Evolutionary conservation across 2,329 filamentous ascomycete species (phyloP), one percentile per base, ranked within the genome.

Genomic region (Boeremia lycopersici): DNA sequence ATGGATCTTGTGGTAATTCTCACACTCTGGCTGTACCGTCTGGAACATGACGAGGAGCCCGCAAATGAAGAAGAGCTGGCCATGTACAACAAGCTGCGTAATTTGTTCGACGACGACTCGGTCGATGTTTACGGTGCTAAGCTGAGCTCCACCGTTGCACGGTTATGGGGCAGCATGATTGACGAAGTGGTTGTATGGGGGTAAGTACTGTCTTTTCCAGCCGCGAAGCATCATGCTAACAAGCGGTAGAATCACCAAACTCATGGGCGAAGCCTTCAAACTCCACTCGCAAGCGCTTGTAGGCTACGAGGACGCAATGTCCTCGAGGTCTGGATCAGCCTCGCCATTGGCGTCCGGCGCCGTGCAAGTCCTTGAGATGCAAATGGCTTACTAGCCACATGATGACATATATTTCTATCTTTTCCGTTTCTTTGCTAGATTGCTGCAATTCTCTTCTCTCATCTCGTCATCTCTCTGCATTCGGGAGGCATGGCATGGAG

Each of bases 111-210:
- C 68, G 93, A 96, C 71, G 93, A 98, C 71, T 86, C 90, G 48
- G 89, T 93, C 55, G 90, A 96, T 69, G 82, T 86, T 23, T 91
- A 91, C 74, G 89, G 88, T 61, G 83, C 87, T 47, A 93, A 96
- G 74, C 81, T 99, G 65, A 97, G 93, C 80, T 95, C 93, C n/a
- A 91, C 91, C 47, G 93, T 99, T 38, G 93, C 93, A 60, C 87
- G 91, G 68, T 86, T 98, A 40, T 99, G 95, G 95, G 95, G 93
- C 68, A 93, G 91, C 61, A 97, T 98, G 89, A 87, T 98, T 62
- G 95, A 98, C 73, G 95, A 97, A 78, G 95, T 98, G 60, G 93
- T 98, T 65, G 95, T 99, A 57, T 98, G 95, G 95, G 95, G 95
- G 92, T 96, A 88, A 86, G 92, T 89, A 47, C 59, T 71, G 28